Percentiles rank a stretch among this genome's conserved stretches.
phyloP scores from a whole-genome alignment of 805 yeast species.

The Ogataea salicorniae region DNA sequence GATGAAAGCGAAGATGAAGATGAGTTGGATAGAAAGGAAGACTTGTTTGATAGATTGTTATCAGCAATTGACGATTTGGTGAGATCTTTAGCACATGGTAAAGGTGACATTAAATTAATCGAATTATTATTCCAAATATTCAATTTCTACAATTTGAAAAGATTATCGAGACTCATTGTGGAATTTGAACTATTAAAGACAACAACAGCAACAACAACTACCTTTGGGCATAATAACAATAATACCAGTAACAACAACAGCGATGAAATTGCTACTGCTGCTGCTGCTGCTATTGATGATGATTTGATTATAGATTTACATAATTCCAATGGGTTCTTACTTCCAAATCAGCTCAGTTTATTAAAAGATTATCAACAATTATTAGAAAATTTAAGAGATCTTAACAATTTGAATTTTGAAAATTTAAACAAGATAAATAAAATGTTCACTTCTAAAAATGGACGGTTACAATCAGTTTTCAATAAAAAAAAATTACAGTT shows the following conservation, averaged over 20 bases:
- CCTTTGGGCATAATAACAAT: background rate
- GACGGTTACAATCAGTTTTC: background rate
- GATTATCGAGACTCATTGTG: slow-evolving; percentile 49
- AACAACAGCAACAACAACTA: background rate
- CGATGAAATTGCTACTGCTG: slow-evolving; percentile 1
- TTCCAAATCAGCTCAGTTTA: slow-evolving; percentile 27
- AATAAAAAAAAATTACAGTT: background rate
- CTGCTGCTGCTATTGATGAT: slow-evolving; percentile 7
- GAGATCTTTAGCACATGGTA: slow-evolving; percentile 60
- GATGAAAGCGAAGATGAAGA: slow-evolving; percentile 3
- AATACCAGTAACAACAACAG: slow-evolving; percentile 22
- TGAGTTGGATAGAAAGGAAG: slow-evolving; percentile 20
- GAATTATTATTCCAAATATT: slow-evolving; percentile 48
- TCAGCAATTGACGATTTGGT: slow-evolving; percentile 55
- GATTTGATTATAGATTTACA: slow-evolving; percentile 20
- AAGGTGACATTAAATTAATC: slow-evolving; percentile 56
- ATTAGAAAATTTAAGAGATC: slow-evolving; percentile 15
- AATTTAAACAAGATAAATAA: slow-evolving; percentile 4
- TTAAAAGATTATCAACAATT: slow-evolving; percentile 18
- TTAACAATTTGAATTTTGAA: slow-evolving; percentile 7
- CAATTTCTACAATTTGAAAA: slow-evolving; percentile 39
- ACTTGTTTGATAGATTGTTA: slow-evolving; percentile 13
- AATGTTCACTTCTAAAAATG: background rate
- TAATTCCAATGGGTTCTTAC: slow-evolving; percentile 16
- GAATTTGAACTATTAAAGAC: slow-evolving; percentile 52